Evolutionary conservation across 257 asterid species (phyloP), one percentile per base, ranked within the genome.

Genomic region (Salvia rosmarinus): DNA sequence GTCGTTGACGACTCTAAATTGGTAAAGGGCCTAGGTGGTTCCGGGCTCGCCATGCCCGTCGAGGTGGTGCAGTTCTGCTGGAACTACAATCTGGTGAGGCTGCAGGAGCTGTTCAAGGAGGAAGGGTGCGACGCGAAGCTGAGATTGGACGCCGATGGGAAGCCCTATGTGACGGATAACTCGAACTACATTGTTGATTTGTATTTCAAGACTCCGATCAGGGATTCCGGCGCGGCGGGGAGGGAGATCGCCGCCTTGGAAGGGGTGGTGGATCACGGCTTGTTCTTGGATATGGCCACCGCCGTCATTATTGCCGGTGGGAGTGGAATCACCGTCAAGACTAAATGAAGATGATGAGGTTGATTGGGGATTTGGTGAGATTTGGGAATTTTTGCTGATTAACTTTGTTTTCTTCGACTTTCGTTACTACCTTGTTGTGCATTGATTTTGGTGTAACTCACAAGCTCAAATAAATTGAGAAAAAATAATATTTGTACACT

Each of bases 41-140:
- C 97, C 3, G 97, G 97, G 0, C 77, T 89, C 39, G 98, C 97
- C 1, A 94, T 94, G 98, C 97, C 98, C 0, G 96, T 94, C 0
- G 96, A 94, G 67, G 98, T 94, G 20, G 99, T 91, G 40, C 96
- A 89, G 64, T 94, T 94, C 59, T 92, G 98, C 74, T 92, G 77
- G 77, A 72, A 72, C 37, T 72, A 72, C 6, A 72, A 72, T 23
- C 55, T 72, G 64, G 72, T 73, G 51, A 83, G 98, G 73, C 76
- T 94, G 70, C 74, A 71, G 68, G 98, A 86, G 6, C 11, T 94
- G 80, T 94, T 94, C 39, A 80, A 82, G 72, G 94, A 85, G 2
- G 92, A 89, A 76, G 96, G 90, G 9, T 80, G 84, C 66, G 95
- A 90, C 9, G 98, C 95, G 2, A 85, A 82, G 68, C 72, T 93